Evolutionary conservation across 2,329 filamentous ascomycete genomes (phyloP).

Genomic region (Phoma sp.): DNA sequence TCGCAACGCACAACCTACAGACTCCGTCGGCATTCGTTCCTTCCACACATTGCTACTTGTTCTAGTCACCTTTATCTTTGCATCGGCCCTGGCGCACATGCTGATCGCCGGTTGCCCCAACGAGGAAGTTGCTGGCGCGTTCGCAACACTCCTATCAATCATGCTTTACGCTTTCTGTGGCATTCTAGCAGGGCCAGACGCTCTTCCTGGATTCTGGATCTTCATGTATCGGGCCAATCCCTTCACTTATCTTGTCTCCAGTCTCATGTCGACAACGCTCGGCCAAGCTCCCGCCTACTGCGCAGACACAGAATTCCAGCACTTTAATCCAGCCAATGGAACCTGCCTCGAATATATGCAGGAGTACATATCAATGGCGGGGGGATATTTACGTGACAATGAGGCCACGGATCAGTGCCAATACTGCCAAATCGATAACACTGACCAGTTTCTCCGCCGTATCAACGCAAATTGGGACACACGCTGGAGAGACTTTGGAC

Average conservation of each 20-base stretch:
- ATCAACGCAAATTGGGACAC: constrained; percentile 53
- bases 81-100: constrained; percentile 73
- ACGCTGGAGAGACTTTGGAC: constrained; percentile 66
- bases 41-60: constrained; percentile 72
- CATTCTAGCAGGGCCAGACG: constrained; percentile 64
- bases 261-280: constrained; percentile 60
- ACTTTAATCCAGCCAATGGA: constrained; percentile 47
- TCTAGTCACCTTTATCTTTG: constrained; percentile 66
- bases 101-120: constrained; percentile 72
- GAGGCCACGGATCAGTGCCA: constrained; percentile 51
- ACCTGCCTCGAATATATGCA: constrained; percentile 55
- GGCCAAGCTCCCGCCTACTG: constrained; percentile 57
- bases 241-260: constrained; percentile 70
- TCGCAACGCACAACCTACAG: constrained; percentile 68
- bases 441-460: constrained; percentile 55
- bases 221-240: constrained; percentile 77
- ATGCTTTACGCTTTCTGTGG: constrained; percentile 56
- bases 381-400: constrained; percentile 54
- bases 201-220: constrained; percentile 75
- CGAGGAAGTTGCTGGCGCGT: constrained; percentile 70
- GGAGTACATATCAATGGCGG: constrained; percentile 46
- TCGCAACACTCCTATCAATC: constrained; percentile 64
- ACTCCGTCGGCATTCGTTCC: constrained; percentile 63
- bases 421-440: constrained; percentile 56
- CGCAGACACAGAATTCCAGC: constrained; percentile 49